Evolutionary conservation across 2,329 filamentous ascomycete genomes (phyloP).

Genomic region (Penicillium sp.): DNA sequence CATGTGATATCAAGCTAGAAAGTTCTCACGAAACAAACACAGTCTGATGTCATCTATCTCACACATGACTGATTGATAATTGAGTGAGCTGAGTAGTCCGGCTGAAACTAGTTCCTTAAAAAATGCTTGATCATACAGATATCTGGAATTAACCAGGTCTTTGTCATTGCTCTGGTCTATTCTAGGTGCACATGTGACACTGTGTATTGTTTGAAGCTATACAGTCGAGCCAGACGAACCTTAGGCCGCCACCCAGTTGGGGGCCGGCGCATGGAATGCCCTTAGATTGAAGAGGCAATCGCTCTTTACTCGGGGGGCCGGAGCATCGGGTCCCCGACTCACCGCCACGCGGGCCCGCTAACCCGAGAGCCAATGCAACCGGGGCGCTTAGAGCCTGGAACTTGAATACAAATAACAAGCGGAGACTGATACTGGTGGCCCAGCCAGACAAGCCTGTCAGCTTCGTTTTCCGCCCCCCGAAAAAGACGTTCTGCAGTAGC

Average conservation of each 20-base stretch:
- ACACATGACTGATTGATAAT: not conserved
- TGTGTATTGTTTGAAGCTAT: not conserved
- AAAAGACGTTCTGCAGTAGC: too few relatives aligned
- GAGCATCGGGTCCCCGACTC: not conserved
- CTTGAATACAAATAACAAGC: not conserved
- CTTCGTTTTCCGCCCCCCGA: too few relatives aligned
- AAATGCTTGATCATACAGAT: not conserved
- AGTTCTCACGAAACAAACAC: not conserved
- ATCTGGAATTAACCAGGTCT: too few relatives aligned
- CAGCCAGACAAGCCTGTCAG: too few relatives aligned
- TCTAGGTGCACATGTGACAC: not conserved
- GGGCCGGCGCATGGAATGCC: constrained; percentile 1
- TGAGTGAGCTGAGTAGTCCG: not conserved
- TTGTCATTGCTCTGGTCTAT: not conserved
- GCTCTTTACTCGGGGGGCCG: not conserved
- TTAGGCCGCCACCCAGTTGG: not conserved
- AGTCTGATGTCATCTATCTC: not conserved
- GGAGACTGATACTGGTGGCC: too few relatives aligned
- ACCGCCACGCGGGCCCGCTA: not conserved
- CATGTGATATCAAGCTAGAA: not conserved
- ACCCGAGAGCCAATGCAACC: not conserved
- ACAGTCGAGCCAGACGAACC: not conserved
- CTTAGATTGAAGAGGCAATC: not conserved
- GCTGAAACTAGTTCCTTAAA: not conserved
- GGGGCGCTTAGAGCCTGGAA: not conserved